Base-by-base conservation (phyloP, 2,329 filamentous ascomycete genomes). In the Aspergillus jensenii region DNA sequence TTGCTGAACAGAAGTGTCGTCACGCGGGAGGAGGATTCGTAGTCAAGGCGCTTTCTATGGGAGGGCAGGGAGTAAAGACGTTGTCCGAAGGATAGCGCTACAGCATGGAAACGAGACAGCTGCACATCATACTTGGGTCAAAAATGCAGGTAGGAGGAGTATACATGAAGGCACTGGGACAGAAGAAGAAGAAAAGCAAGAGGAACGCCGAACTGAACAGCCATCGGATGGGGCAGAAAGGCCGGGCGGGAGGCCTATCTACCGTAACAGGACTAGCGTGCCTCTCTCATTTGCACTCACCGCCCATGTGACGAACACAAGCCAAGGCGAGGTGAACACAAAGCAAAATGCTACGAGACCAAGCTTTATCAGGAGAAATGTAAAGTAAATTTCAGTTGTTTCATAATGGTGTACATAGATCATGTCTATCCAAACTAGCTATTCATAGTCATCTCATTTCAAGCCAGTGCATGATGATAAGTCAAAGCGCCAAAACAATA, bases 1-100 rank as follows among this genome's bases (percentile, higher is more conserved):
- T 54, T 53, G 48, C 51, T 40, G 45, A 56, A 48, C 15, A 52
- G 52, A 41, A 51, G 46, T 44, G 52, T 50, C 41, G 52, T 55
- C 50, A 55, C 49, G 37, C 54, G 49, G 55, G 33, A 52, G 35
- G 31, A 57, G 39, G 50, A 35, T 35, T 19, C 4, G 25, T 44
- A n/a, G 50, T 51, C 33, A 53, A 44, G 56, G 44, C 46, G 51
- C 51, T 50, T 50, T 48, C 37, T 54, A 33, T 45, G 50, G 15
- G 25, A 54, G 27, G 11, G 56, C 19, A 40, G 48, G 56, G 44
- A 37, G 37, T 37, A 44, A 46, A 44, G 21, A 56, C 48, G 23
- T 23, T 39, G 21, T 41, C 19, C 40, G 27, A 25, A 40, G 33
- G 5, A 51, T 40, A 35, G 41, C 41, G 52, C 47, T 59, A 59